A percentile compares a stretch with the other conserved stretches of the same genome.
phyloP scores from a whole-genome alignment of 176 grass and related monocot genomes.

The Musa troglodytarum region DNA sequence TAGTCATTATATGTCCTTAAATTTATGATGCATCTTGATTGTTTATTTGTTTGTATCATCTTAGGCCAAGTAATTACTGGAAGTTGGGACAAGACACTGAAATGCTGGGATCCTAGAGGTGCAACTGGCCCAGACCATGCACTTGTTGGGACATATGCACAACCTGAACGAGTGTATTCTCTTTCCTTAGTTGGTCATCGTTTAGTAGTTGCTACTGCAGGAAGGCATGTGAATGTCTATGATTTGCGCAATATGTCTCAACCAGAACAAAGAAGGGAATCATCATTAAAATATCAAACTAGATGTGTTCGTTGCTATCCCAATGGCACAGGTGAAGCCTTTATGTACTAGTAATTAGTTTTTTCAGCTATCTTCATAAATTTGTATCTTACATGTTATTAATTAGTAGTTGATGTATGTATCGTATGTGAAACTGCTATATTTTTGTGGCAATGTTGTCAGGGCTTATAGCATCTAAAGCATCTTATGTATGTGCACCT shows the following conservation, averaged over 20 bases:
- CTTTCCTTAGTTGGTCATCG: slow-evolving; percentile 70
- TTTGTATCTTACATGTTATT: neutral
- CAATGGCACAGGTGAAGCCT: slow-evolving; percentile 71
- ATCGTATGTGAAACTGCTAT: neutral
- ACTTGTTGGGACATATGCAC: slow-evolving; percentile 70
- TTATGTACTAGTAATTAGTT: neutral
- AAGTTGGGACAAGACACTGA: slow-evolving; percentile 96
- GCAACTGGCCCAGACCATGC: slow-evolving; percentile 52
- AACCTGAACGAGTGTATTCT: slow-evolving; percentile 87
- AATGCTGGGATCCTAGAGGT: slow-evolving; percentile 96
- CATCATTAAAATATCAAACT: slow-evolving; percentile 96
- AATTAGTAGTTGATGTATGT: neutral
- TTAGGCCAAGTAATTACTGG: slow-evolving; percentile 93
- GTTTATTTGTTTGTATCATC: slow-evolving; percentile 17
- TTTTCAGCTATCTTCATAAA: neutral
- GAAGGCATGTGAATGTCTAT: slow-evolving; percentile 90
- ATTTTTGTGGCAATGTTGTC: neutral
- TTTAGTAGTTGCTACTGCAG: slow-evolving; percentile 89
- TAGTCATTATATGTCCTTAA: neutral
- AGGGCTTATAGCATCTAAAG: no score
- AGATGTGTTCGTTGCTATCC: slow-evolving; percentile 89
- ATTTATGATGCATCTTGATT: slow-evolving; percentile 11
- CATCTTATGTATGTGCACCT: no score
- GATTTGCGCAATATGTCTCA: slow-evolving; percentile 97
- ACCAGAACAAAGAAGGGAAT: slow-evolving; percentile 81